Base-by-base conservation (phyloP, 192 early-diverging fungal genomes). In the Phlyctochytrium bullatum region DNA sequence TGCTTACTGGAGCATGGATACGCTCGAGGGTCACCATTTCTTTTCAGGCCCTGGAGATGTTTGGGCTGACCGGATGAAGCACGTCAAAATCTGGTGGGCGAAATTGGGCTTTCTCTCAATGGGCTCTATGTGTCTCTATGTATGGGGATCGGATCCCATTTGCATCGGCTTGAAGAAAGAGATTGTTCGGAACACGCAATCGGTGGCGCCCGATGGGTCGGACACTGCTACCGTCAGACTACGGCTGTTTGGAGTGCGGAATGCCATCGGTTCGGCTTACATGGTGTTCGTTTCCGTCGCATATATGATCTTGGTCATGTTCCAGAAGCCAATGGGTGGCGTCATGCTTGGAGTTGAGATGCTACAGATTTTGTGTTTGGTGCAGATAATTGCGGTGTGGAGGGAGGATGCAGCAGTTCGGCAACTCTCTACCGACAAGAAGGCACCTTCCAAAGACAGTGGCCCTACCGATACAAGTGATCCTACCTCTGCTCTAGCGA, bases 311-410 rank as follows among this genome's bases (percentile, higher is more conserved):
- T 73, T 92, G 65, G 74, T 73, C 32, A 69, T 91, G 66, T 81
- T 88, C 25, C 91, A 93, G 70, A 90, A 92, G 68, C 93, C 93
- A 6, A 85, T 91, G 81, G 93, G 93, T 16, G 89, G 85, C 12
- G 72, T 80, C 17, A 75, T 79, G 69, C 47, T 83, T 28, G 59
- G 64, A n/a, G 35, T 74, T 12, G 62, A 52, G 29, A 72, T 77
- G 36, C 34, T 80, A 36, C 76, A 78, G 36, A 52, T 78, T 14
- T 14, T 81, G 0, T 68, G 64, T 60, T 59, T 78, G 20, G 33
- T 77, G 16, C 76, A 76, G 57, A 67, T 78, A 58, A 12, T 71
- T 35, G 56, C 75, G 27, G 12, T 75, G 30, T 69, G 76, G 69
- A 28, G 76, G 10, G 73, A 75, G 52, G 33, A 73, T 54, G 66